phyloP scores from a whole-genome alignment of 352 stramenopile genomes.

The Phytophthora tentaculata region DNA sequence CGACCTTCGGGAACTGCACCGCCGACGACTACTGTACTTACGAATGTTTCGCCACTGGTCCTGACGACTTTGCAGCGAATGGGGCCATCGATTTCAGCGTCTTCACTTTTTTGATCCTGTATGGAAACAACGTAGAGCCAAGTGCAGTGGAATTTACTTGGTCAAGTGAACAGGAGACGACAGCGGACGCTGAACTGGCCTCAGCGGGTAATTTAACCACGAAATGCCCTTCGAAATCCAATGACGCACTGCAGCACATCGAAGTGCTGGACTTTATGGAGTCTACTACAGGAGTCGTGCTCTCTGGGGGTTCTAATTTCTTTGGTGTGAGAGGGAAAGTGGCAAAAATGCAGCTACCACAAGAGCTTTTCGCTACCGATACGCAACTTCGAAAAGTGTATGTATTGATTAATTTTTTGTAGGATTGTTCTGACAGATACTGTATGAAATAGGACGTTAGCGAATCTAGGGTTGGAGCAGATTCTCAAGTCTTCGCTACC shows the following conservation, averaged over 20 bases:
- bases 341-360: constrained; percentile 40
- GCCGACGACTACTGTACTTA: constrained; percentile 51
- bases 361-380: constrained; percentile 40
- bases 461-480: constrained; percentile 58
- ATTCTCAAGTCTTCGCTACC: constrained; percentile 49
- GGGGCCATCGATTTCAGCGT: constrained; percentile 60
- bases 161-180: no score
- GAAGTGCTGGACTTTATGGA: constrained; percentile 46
- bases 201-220: constrained; percentile 32
- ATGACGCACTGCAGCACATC: constrained; percentile 44
- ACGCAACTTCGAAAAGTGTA: constrained; percentile 52
- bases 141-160: no score
- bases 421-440: not conserved
- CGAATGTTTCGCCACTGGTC: constrained; percentile 63
- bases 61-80: constrained; percentile 52
- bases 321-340: constrained; percentile 56
- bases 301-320: constrained; percentile 59
- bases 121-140: constrained; percentile 36
- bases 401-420: constrained; percentile 11
- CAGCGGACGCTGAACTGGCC: no score
- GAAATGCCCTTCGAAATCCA: constrained; percentile 45
- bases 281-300: constrained; percentile 37
- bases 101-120: constrained; percentile 69
- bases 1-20: constrained; percentile 45
- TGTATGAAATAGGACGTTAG: constrained; percentile 46